Evolutionary conservation across 2,329 filamentous ascomycete species (phyloP), one percentile per base, ranked within the genome.

Genomic region (Talaromyces sp.): DNA sequence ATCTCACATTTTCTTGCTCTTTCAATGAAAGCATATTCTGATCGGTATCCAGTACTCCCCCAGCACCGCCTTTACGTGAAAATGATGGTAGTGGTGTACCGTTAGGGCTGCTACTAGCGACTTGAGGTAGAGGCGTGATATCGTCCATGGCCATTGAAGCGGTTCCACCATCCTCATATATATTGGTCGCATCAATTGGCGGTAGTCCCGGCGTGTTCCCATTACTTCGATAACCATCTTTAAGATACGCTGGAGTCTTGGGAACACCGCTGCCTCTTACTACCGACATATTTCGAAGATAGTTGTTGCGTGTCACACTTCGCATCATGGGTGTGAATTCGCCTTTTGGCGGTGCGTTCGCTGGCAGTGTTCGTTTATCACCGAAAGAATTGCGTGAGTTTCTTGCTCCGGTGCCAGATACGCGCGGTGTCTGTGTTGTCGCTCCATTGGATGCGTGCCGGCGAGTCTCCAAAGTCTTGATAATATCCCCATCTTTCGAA

Each of bases 271-370:
- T 71, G 78, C 82, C 77, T 87, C 90, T 72, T 41, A 73, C 78
- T 85, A 87, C 76, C 85, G 90, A 75, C 85, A 87, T 69, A 75
- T 80, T 75, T 70, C 78, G 77, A 75, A 85, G 67, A 79, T 85
- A 77, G 82, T 89, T 81, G 82, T 90, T 84, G 82, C 92, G 82
- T 83, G 93, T 83, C 81, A 84, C 74, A 71, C 87, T 89, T 78
- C 96, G 97, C 75, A 99, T 87, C 70, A 99, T 82, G 0, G 96
- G 95, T 0, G 95, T 99, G 76, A 99, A 99, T 73, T 99, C 96
- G 71, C 88, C 89, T 68, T 82, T 84, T 13, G 72, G 72, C 5
- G 76, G 74, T 16, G 81, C 82, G 68, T 85, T 84, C 43, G 83
- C 82, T 24, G 89, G 90, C 24, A 92, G 82, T 72, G 92, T 95